Conservation (phyloP, 78 protist species). For the Dictyostelium capitatum region DNA sequence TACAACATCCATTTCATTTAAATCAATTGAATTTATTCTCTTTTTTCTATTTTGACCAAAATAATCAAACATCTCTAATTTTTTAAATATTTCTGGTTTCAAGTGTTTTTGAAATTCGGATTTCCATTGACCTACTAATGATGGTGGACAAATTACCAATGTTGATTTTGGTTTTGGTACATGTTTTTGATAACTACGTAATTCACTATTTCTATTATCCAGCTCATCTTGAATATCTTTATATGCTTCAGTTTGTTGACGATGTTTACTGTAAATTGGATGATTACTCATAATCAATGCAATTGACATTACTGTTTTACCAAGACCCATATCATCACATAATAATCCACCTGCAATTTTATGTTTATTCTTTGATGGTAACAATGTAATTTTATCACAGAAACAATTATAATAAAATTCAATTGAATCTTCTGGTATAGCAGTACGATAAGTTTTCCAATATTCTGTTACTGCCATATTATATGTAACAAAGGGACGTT, state of each 20-base stretch:
- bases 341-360: slow-evolving; percentile 75
- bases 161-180: slow-evolving; percentile 59
- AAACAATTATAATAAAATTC: slow-evolving; percentile 38
- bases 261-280: slow-evolving; percentile 5
- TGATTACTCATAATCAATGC: slow-evolving; percentile 43
- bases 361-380: slow-evolving; percentile 25
- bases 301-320: slow-evolving; percentile 82
- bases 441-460: slow-evolving; percentile 15
- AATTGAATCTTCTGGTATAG: not conserved
- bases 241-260: slow-evolving; percentile 15
- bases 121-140: slow-evolving; percentile 50
- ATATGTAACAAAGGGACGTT: slow-evolving; percentile 32
- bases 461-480: not conserved
- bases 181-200: not conserved
- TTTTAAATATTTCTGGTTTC: not conserved
- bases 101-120: slow-evolving; percentile 41
- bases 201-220: not conserved
- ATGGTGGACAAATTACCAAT: slow-evolving; percentile 48
- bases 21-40: not conserved
- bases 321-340: slow-evolving; percentile 88
- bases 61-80: not conserved
- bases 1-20: slow-evolving; percentile 23
- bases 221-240: not conserved
- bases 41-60: slow-evolving; percentile 36
- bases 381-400: slow-evolving; percentile 34